Conservation (phyloP, 768 basidiomycete genomes). For the Glaciozyma antarctica region DNA sequence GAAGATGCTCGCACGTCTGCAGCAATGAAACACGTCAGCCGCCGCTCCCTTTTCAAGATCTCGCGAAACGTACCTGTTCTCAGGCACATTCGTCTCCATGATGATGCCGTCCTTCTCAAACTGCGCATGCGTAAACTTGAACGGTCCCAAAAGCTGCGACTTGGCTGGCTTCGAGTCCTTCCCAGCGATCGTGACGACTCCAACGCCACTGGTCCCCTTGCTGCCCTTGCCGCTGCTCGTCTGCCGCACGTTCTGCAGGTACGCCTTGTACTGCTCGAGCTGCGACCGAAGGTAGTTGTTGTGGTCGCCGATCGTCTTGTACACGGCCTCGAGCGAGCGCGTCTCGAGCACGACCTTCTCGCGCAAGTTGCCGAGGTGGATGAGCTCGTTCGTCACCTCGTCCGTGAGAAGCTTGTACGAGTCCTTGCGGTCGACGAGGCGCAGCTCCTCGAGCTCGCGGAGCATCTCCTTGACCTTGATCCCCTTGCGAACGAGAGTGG, state of each 20-base stretch:
- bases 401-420: constrained; percentile 94
- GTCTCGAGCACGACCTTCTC: constrained; percentile 93
- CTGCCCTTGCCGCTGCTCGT: constrained; percentile 59
- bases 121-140: constrained; percentile 95
- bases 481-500: constrained; percentile 84
- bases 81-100: constrained; percentile 97
- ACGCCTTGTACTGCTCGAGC: constrained; percentile 98
- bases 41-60: background rate
- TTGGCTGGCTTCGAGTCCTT: constrained; percentile 80
- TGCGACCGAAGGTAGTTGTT: constrained; percentile 94
- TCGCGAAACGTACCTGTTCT: constrained; percentile 63
- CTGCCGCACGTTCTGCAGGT: constrained; percentile 91
- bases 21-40: background rate
- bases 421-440: constrained; percentile 70
- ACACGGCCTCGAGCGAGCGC: constrained; percentile 85
- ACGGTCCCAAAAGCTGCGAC: constrained; percentile 80
- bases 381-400: constrained; percentile 88
- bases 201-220: constrained; percentile 80
- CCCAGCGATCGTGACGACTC: constrained; percentile 88
- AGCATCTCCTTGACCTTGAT: constrained; percentile 99
- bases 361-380: constrained; percentile 87
- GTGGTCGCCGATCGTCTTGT: constrained; percentile 99
- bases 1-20: constrained; percentile 90
- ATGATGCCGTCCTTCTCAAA: constrained; percentile 99
- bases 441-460: constrained; percentile 82